Evolutionary conservation across 2,329 filamentous ascomycete species (phyloP), one percentile per base, ranked within the genome.

Genomic region (Westerdykella aurantiaca): DNA sequence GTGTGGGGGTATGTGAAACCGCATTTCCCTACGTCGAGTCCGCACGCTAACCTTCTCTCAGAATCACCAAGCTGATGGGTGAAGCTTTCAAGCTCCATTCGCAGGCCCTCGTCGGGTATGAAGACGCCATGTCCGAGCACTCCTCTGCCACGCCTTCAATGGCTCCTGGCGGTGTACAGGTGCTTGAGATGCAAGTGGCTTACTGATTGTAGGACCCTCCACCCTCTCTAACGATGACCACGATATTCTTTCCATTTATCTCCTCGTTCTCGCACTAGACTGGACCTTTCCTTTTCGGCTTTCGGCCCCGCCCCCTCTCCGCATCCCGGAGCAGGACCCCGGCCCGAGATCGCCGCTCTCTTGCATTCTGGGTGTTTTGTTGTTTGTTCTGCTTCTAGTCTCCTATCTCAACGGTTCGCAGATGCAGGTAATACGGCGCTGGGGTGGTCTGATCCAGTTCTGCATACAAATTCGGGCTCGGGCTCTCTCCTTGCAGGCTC

Each of bases 71-170:
- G 66, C 81, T 97, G 40, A 95, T 97, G 86, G 93, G 93, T 60
- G 93, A 97, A 71, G 90, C 93, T 41, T 97, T 98, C 79, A 93
- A 94, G 66, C 82, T 96, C 46, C 91, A 97, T 71, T 87, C 90
- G 31, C 90, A 97, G 73, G 90, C 93, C 53, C 82, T 98, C 29
- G 82, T 91, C 54, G 90, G 91, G 68, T 97, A 95, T 63, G 89
- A 96, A 65, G 91, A 96, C 66, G 86, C 90, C 42, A 66, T 78
- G 57, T 71, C 73, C 37, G 68, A 71, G 13, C 69, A 70, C 43
- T 69, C 69, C 17, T 69, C 67, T 45, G 60, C 65, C 21, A 66
- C 67, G 41, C 68, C 68, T 22, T 66, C 67, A 29, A 64, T 71
- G 57, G 60, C 69, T 44, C 51, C 68, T 34, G 65, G 68, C 34